These are phyloP conservation scores for Penstemon davidsonii DNA, from an alignment of 257 asterid genomes.

Conservation along the genomic window DNA sequence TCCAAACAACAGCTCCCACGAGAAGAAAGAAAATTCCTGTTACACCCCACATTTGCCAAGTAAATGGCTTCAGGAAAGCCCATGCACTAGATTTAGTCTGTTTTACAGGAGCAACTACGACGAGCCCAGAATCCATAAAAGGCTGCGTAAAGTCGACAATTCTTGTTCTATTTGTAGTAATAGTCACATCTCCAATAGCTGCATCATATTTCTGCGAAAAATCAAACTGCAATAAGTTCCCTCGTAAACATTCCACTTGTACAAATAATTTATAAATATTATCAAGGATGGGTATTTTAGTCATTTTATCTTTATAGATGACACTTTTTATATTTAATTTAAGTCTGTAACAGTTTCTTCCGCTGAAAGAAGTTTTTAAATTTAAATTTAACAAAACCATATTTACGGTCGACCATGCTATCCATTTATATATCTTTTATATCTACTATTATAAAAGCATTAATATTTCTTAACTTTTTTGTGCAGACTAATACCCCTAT, in stretches of 20 bases:
- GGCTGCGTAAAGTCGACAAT: conserved; percentile 95
- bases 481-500: too few relatives aligned
- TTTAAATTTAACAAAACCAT: too few relatives aligned
- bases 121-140: conserved; percentile 87
- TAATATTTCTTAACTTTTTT: too few relatives aligned
- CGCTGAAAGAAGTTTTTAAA: too few relatives aligned
- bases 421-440: too few relatives aligned
- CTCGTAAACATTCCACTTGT: background rate
- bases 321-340: too few relatives aligned
- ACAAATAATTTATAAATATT: too few relatives aligned
- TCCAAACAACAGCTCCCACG: conserved; percentile 91
- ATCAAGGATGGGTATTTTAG: too few relatives aligned
- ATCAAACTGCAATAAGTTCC: conserved; percentile 26
- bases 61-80: conserved; percentile 91
- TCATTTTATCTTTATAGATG: too few relatives aligned
- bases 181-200: conserved; percentile 89
- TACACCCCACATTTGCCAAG: conserved; percentile 94
- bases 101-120: conserved; percentile 65
- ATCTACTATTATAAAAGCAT: too few relatives aligned
- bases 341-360: too few relatives aligned
- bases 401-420: too few relatives aligned
- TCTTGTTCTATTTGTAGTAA: conserved; percentile 85
- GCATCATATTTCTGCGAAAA: conserved; percentile 75
- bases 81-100: conserved; percentile 69
- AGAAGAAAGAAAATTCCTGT: conserved; percentile 74